Evolutionary conservation across 805 yeast species (phyloP), one percentile per base, ranked within the genome.

Genomic region (Candida namnaoensis): DNA sequence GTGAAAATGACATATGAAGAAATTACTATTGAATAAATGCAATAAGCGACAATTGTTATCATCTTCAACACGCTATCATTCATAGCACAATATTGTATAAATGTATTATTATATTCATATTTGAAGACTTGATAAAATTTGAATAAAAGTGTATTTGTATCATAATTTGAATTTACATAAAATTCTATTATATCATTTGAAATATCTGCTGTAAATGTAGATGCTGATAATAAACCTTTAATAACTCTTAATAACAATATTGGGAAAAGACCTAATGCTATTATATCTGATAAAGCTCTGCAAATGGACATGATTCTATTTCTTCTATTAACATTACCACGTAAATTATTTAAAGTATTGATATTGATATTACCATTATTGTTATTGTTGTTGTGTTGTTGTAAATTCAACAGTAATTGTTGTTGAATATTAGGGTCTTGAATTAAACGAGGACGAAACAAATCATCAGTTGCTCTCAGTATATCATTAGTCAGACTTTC

Each of bases 1-100:
- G 40, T 28, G 26, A 34, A 37, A 11, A 37, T 10, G 15, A 41
- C 26, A 24, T 41, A 41, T 13, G 38, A 14, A 3, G 44, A 41
- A 26, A 37, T 32, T 3, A 7, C 6, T 19, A 41, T 25, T 14
- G 44, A 38, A 32, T 41, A 41, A 15, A 23, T 9, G 9, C 32
- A 30, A 38, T 41, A 38, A 5, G 23, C 12, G 7, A 23, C 12
- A 7, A 41, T 25, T 3, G 44, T 35, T 13, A 41, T 19, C 11
- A 14, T 8, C 19, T 41, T 41, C n/a, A 32, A 11, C 23, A 25
- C 13, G 9, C 32, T 32, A 6, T 10, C 14, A 15, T 7, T 28
- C 5, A 19, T 19, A 3, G 19, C 19, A 19, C 19, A 19, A 19
- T 19, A 19, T 19, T 19, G 19, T 19, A 19, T 19, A 19, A 19